phyloP scores from a whole-genome alignment of 257 asterid species.

The Avicennia marina region DNA sequence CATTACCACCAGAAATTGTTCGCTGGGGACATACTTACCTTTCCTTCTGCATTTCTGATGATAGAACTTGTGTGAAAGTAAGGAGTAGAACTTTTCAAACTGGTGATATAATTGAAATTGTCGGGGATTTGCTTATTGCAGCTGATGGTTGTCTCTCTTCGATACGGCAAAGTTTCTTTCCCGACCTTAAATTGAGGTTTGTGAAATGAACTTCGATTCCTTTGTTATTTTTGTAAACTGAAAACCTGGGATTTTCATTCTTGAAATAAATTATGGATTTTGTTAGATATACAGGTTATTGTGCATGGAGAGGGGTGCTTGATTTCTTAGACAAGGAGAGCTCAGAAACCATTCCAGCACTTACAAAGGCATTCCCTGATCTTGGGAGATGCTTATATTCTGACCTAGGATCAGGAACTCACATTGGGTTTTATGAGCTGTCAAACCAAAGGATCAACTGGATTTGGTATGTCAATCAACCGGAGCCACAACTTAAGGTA shows the following conservation, averaged over 20 bases:
- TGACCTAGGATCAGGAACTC: conserved; percentile 57
- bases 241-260: background rate
- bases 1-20: conserved; percentile 50
- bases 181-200: conserved; percentile 65
- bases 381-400: conserved; percentile 77
- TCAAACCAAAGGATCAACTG: conserved; percentile 66
- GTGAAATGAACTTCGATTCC: conserved; percentile 7
- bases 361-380: conserved; percentile 67
- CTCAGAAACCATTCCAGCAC: conserved; percentile 47
- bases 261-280: conserved; percentile 8
- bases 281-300: conserved; percentile 80
- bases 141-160: conserved; percentile 92
- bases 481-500: conserved; percentile 79
- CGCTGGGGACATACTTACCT: conserved; percentile 69
- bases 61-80: conserved; percentile 36
- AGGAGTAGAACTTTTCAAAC: conserved; percentile 39
- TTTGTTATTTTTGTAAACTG: background rate
- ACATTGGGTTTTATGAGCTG: conserved; percentile 63
- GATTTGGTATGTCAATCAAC: conserved; percentile 90
- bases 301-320: conserved; percentile 96
- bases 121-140: conserved; percentile 68
- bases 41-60: conserved; percentile 43
- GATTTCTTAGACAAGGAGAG: conserved; percentile 48
- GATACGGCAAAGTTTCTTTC: conserved; percentile 53
- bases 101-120: conserved; percentile 35